phyloP scores from a whole-genome alignment of 495 filamentous ascomycete genomes.

The Talaromyces proteolyticus region DNA sequence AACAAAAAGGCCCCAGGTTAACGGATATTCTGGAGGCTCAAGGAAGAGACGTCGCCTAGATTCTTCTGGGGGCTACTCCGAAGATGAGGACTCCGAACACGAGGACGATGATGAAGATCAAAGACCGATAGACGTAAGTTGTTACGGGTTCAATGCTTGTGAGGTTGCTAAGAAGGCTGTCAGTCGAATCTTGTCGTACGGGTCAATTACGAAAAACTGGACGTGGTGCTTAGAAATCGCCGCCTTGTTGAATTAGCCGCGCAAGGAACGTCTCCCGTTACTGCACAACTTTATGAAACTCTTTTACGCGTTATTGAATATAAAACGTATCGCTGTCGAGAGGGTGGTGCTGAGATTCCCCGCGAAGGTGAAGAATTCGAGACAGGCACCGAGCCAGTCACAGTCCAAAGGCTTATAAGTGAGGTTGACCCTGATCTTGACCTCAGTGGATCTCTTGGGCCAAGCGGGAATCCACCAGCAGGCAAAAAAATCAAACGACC shows the following conservation, averaged over 20 bases:
- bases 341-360: constrained; percentile 44
- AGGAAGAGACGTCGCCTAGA: constrained; percentile 15
- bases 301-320: constrained; percentile 66
- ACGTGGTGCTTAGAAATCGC: constrained; percentile 72
- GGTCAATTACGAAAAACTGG: constrained; percentile 80
- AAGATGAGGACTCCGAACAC: constrained; percentile 23
- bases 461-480: constrained; percentile 16
- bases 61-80: constrained; percentile 21
- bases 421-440: constrained; percentile 36
- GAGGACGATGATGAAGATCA: constrained; percentile 28
- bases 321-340: constrained; percentile 60
- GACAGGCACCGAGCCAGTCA: constrained; percentile 28
- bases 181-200: constrained; percentile 62
- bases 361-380: constrained; percentile 47
- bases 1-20: constrained; percentile 23
- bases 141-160: constrained; percentile 1
- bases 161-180: constrained; percentile 1
- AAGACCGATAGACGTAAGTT: constrained; percentile 33
- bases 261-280: constrained; percentile 43
- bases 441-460: constrained; percentile 31
- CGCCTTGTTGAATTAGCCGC: constrained; percentile 61
- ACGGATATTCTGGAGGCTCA: constrained; percentile 10
- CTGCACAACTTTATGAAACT: constrained; percentile 67
- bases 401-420: constrained; percentile 26
- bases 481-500: constrained; percentile 29